Evolutionary conservation across 768 basidiomycete species (phyloP).

Genomic region (Coprinellus micaceus): DNA sequence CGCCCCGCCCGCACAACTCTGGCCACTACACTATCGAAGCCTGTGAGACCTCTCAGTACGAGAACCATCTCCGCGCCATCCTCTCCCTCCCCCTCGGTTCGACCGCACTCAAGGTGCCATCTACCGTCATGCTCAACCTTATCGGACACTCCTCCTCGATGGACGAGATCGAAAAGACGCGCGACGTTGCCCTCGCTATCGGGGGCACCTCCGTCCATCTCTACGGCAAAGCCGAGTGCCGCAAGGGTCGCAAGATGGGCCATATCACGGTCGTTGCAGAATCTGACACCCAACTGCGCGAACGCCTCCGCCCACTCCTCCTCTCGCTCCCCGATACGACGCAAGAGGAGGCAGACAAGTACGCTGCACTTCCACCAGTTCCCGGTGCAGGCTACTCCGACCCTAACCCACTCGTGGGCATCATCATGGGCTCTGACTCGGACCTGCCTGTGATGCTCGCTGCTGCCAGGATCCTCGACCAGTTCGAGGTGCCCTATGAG

Average conservation of each 20-base stretch:
- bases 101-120: constrained; percentile 81
- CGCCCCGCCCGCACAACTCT: constrained; percentile 96
- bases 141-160: constrained; percentile 77
- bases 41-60: constrained; percentile 93
- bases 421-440: constrained; percentile 99
- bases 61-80: constrained; percentile 95
- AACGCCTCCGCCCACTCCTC: constrained; percentile 72
- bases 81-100: constrained; percentile 86
- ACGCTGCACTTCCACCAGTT: constrained; percentile 44
- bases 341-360: constrained; percentile 46
- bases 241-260: constrained; percentile 95
- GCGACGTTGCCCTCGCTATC: constrained; percentile 56
- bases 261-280: constrained; percentile 88
- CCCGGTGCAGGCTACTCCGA: constrained; percentile 56
- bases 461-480: constrained; percentile 78
- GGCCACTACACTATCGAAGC: constrained; percentile 99
- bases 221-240: constrained; percentile 89
- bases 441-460: constrained; percentile 93
- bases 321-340: constrained; percentile 52
- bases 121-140: constrained; percentile 90
- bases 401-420: constrained; percentile 73
- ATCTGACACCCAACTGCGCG: constrained; percentile 70
- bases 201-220: constrained; percentile 83
- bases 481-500: constrained; percentile 86
- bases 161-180: constrained; percentile 52